phyloP scores from a whole-genome alignment of 441 rosid species.

The Viola pubescens region DNA sequence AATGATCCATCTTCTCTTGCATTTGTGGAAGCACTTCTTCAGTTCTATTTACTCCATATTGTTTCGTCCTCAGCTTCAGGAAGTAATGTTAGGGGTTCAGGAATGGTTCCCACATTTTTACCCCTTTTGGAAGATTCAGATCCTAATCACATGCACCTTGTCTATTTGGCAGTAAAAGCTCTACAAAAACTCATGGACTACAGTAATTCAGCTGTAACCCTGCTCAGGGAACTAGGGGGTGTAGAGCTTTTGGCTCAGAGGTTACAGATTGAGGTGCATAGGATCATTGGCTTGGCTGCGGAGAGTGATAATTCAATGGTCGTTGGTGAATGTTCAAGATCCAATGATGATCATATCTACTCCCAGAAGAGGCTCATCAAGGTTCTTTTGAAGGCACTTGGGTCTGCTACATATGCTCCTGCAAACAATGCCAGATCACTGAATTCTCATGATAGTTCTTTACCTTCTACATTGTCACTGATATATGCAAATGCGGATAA shows the following conservation, averaged over 20 bases:
- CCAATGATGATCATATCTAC: slow-evolving; percentile 50
- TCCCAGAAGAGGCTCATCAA: slow-evolving; percentile 91
- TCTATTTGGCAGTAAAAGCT: slow-evolving; percentile 88
- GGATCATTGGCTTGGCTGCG: slow-evolving; percentile 49
- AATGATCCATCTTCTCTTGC: slow-evolving; percentile 84
- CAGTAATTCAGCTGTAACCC: slow-evolving; percentile 86
- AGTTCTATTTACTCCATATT: slow-evolving; percentile 94
- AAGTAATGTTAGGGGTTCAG: slow-evolving; percentile 85
- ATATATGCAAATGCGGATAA: slow-evolving; percentile 74
- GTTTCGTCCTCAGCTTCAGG: slow-evolving; percentile 94
- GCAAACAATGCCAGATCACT: slow-evolving; percentile 61
- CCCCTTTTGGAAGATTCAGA: slow-evolving; percentile 92
- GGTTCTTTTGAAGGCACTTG: slow-evolving; percentile 89
- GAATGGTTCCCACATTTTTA: slow-evolving; percentile 92
- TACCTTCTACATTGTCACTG: slow-evolving; percentile 76
- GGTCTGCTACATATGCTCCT: slow-evolving; percentile 92
- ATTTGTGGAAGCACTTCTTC: slow-evolving; percentile 95
- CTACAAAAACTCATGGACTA: slow-evolving; percentile 95
- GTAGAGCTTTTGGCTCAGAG: slow-evolving; percentile 93
- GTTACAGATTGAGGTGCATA: slow-evolving; percentile 81
- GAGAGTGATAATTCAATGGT: slow-evolving; percentile 52
- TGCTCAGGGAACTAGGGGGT: slow-evolving; percentile 89
- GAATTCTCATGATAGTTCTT: slow-evolving; percentile 65
- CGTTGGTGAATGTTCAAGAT: slow-evolving; percentile 52
- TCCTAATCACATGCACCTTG: slow-evolving; percentile 82